Evolutionary conservation across 805 yeast species (phyloP), one percentile per base, ranked within the genome.

Genomic region (Barnettozyma vustinii): DNA sequence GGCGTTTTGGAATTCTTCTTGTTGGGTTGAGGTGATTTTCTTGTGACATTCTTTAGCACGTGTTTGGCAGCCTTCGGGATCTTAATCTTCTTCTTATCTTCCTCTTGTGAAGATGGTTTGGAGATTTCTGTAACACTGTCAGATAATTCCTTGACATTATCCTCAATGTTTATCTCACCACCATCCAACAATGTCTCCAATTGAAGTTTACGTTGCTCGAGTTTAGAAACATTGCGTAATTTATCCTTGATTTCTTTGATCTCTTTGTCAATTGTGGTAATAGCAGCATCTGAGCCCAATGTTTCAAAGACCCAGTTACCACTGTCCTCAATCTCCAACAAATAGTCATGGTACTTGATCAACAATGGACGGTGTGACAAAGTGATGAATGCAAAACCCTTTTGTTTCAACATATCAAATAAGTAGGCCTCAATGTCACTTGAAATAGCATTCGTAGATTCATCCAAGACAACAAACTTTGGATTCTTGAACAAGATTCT

Each of bases 391-490:
- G 95, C 85, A 64, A 88, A 84, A 40, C 80, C 76, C 59, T 82
- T 81, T 48, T 69, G 72, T 59, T 81, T 85, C 66, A 90, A 73
- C 54, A 83, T 64, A 60, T 87, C 95, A 67, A 89, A 90, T 46
- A 90, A 71, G 50, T 82, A 79, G 54, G 91, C 97, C 65, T 90
- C 97, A 65, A 86, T 87, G 65, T 90, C 97, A 42, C 84, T 84
- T 46, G 89, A 80, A 12, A 90, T 90, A 1, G 97, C 97, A 62
- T 89, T 87, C 4, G 97, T 90, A n/a, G 95, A 87, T 67, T 90
- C 97, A 67, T 90, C 97, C 52, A 90, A 74, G 2, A 90, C 80
- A 4, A 90, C 89, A 65, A 87, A 87, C 62, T 78, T 76, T 43
- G 96, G 96, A 47, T 78, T 77, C 62, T 85, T 87, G 69, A 84